Evolutionary conservation across 768 basidiomycete genomes (phyloP).

Genomic region (Pleurotus cornucopiae): DNA sequence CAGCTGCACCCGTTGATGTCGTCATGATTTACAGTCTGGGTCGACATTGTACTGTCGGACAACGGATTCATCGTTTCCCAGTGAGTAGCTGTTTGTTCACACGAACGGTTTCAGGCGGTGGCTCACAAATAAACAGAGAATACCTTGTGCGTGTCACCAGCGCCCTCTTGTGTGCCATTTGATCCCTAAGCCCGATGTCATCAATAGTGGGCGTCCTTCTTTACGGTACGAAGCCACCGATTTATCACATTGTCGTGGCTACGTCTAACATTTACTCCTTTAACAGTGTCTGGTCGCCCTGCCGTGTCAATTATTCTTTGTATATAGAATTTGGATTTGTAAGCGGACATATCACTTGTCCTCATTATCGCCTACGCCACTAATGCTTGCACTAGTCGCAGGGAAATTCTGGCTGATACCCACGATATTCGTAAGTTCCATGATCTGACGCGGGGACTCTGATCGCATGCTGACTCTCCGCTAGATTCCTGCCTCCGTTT

Average conservation of each 20-base stretch:
- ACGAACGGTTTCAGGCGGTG: background rate
- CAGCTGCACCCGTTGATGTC: background rate
- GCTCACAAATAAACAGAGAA: background rate
- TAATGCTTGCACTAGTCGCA: background rate
- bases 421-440: background rate
- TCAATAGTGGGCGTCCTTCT: conserved; percentile 5
- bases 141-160: background rate
- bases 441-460: background rate
- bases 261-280: background rate
- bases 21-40: background rate
- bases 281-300: conserved; percentile 1
- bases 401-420: conserved; percentile 1
- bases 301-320: conserved; percentile 3
- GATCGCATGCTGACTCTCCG: background rate
- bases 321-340: conserved; percentile 7
- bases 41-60: conserved; percentile 3
- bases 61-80: conserved; percentile 3
- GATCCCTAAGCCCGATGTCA: background rate
- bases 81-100: background rate
- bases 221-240: background rate
- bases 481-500: background rate
- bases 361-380: background rate
- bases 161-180: background rate
- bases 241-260: no score
- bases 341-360: background rate